Conservation (phyloP, 176 grass and related monocot species). For the Oryza glaberrima region DNA sequence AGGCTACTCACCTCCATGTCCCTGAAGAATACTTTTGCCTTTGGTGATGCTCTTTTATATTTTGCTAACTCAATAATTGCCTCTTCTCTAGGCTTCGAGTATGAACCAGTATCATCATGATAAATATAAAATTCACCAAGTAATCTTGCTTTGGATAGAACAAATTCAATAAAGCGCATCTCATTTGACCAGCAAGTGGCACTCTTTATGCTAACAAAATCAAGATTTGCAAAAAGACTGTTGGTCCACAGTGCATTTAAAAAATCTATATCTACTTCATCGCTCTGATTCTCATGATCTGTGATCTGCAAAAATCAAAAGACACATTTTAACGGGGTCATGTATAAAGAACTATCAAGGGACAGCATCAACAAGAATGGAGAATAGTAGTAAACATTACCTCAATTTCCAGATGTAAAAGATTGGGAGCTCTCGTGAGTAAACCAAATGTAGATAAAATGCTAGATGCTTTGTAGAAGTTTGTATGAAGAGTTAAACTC, state of each 20-base stretch:
- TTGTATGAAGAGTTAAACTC: background rate
- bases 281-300: background rate
- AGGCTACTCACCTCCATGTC: background rate
- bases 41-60: slow-evolving; percentile 9
- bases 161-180: slow-evolving; percentile 11
- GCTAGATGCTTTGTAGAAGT: background rate
- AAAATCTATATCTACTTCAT: background rate
- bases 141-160: slow-evolving; percentile 18
- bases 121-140: background rate
- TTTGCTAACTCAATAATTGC: background rate
- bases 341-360: background rate
- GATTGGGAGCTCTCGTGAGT: background rate
- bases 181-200: background rate
- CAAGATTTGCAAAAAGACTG: background rate
- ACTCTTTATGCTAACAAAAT: background rate
- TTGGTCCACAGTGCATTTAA: background rate
- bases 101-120: background rate
- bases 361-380: background rate
- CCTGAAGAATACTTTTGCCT: slow-evolving; percentile 10
- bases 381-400: background rate
- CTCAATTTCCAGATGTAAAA: background rate
- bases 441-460: slow-evolving; percentile 25
- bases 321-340: background rate
- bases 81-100: background rate
- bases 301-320: background rate